These are phyloP conservation scores for Kwoniella shandongensis DNA, from an alignment of 768 basidiomycete species.

Conservation along the genomic window DNA sequence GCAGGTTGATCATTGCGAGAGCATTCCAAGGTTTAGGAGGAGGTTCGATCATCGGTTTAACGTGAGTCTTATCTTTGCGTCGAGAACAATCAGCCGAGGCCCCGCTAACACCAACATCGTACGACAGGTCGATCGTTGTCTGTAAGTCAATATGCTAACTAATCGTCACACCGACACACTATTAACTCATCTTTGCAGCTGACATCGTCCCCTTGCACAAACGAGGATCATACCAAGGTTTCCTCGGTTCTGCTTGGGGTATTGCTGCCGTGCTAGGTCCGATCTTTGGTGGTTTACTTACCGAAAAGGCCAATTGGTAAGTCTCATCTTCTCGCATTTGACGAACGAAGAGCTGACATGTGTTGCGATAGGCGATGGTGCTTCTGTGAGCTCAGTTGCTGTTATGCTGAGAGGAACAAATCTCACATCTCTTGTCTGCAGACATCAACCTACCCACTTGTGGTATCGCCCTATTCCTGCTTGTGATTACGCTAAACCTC, in stretches of 20 bases:
- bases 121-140: conserved; percentile 33
- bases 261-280: conserved; percentile 72
- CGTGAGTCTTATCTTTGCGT: conserved; percentile 17
- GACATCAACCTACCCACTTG: conserved; percentile 53
- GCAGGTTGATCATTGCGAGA: conserved; percentile 36
- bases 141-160: conserved; percentile 17
- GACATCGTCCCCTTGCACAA: conserved; percentile 80
- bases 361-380: conserved; percentile 36
- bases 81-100: neutral
- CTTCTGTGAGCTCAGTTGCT: conserved; percentile 29
- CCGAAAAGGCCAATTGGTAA: conserved; percentile 30
- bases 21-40: conserved; percentile 49
- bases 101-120: no score
- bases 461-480: conserved; percentile 44
- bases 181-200: conserved; percentile 9
- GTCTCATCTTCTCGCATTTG: neutral
- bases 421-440: conserved; percentile 1
- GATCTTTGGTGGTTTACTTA: conserved; percentile 66
- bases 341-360: neutral
- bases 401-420: neutral
- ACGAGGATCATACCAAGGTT: conserved; percentile 71
- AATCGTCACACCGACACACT: neutral
- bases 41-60: conserved; percentile 45
- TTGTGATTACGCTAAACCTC: conserved; percentile 52
- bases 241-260: conserved; percentile 69